Evolutionary conservation across 345 rosid genomes (phyloP), one percentile per base, ranked within the genome.

Genomic region (Rhizophora apiculata): DNA sequence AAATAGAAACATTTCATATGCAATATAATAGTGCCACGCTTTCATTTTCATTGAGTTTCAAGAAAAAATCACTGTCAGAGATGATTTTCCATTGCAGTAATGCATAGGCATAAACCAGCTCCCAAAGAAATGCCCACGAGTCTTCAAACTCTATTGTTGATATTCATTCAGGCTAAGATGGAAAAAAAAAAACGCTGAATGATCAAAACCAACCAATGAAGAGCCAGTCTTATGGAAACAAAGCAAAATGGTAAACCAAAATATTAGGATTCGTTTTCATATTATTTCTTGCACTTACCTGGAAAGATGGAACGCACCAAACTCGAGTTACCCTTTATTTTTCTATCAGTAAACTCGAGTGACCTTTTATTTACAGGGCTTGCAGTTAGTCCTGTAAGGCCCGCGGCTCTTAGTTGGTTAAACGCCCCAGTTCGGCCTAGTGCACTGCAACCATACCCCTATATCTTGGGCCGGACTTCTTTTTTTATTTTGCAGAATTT

Each of bases 1-100:
- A 36, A 32, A 55, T 67, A 15, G 55, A 68, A n/a, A 26, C 64
- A 39, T 39, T 18, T 57, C 54, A 43, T 6, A 56, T 39, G 60
- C 49, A 21, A 56, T 27, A 72, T 39, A 8, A 69, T 37, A 60
- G 34, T 53, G 70, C 37, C 39, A 39, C 22, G 70, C 57, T 77
- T 67, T 71, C 46, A 58, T 76, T 63, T 63, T 60, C 68, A 56
- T 48, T 31, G 18, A 37, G 27, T 59, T 15, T 16, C 18, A 39
- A 24, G 39, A 56, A 46, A 24, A 20, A 15, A 11, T 0, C 63
- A n/a, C 6, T n/a, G 18, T 54, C 13, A 27, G 16, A 49, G 15
- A 19, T 30, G 21, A 30, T 29, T 10, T 56, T 68, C 16, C 39
- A 48, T 36, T 5, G 8, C 3, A 60, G 3, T 43, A 48, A 31